Percentiles rank a stretch among this genome's conserved stretches.
These are phyloP conservation scores for Leccinum sublutescens DNA, from an alignment of 768 basidiomycete genomes.

Conservation along the genomic window DNA sequence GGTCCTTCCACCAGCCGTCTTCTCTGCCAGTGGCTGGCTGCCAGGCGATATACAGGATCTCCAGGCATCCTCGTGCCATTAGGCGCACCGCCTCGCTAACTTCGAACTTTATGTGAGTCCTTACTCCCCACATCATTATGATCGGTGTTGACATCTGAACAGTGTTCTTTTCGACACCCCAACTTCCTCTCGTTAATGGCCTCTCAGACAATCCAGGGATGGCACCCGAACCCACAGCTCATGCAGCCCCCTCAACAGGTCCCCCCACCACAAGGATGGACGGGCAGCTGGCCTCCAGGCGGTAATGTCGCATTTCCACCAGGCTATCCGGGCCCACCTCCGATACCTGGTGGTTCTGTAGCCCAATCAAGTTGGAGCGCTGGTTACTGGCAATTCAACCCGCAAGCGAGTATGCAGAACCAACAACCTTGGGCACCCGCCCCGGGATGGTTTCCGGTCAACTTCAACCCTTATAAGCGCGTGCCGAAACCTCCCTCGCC, in stretches of 20 bases:
- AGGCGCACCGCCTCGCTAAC: not conserved
- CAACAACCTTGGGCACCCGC: constrained; percentile 34
- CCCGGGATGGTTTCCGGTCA: constrained; percentile 30
- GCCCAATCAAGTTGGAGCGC: constrained; percentile 47
- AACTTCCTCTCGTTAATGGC: constrained; percentile 15
- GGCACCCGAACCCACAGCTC: constrained; percentile 35
- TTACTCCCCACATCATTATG: not conserved
- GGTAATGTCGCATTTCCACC: constrained; percentile 30
- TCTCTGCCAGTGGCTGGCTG: not conserved
- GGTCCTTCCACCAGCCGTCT: not conserved
- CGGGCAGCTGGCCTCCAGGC: constrained; percentile 37
- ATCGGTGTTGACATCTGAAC: constrained; percentile 13
- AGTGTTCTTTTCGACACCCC: not conserved
- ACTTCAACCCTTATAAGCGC: constrained; percentile 65
- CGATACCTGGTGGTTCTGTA: constrained; percentile 50
- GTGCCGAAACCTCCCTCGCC: constrained; percentile 58
- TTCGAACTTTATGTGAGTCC: constrained; percentile 3
- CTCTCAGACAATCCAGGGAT: constrained; percentile 26
- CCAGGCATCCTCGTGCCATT: not conserved
- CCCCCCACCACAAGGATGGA: constrained; percentile 34
- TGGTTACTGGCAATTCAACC: constrained; percentile 53
- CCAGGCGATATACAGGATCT: constrained; percentile 1
- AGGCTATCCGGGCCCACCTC: constrained; percentile 48
- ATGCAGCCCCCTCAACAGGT: constrained; percentile 29
- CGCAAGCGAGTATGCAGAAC: constrained; percentile 32